Conservation (phyloP, 257 asterid genomes). For the Gentiana macrophylla region DNA sequence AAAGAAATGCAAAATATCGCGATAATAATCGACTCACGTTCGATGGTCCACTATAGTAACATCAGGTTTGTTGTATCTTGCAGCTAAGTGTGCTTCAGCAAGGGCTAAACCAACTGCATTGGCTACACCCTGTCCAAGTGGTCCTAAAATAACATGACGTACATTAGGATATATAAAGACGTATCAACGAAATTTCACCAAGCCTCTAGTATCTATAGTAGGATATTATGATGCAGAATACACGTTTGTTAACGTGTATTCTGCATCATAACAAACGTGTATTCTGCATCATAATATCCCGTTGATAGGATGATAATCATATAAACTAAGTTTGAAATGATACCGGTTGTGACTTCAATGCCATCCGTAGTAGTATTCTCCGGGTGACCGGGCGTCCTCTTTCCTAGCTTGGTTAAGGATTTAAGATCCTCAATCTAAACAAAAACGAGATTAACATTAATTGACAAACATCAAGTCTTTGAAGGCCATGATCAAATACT, state of each 20-base stretch:
- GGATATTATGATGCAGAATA: too few relatives aligned
- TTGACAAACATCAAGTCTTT: too few relatives aligned
- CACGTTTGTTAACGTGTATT: not conserved
- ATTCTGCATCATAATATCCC: not conserved
- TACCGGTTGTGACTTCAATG: conserved; percentile 54
- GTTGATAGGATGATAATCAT: not conserved
- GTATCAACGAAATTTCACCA: not conserved
- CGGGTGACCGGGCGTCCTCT: conserved; percentile 45
- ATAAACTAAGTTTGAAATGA: not conserved
- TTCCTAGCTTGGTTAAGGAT: conserved; percentile 31
- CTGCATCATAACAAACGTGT: not conserved
- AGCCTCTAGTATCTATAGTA: too few relatives aligned
- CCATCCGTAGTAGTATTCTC: conserved; percentile 39
- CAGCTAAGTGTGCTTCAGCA: conserved; percentile 48
- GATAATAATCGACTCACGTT: conserved; percentile 20
- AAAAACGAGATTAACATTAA: not conserved
- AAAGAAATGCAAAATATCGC: too few relatives aligned
- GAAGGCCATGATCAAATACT: too few relatives aligned
- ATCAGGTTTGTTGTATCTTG: conserved; percentile 46
- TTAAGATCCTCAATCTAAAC: conserved; percentile 36
- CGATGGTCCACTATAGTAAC: conserved; percentile 34
- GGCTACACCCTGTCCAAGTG: conserved; percentile 54
- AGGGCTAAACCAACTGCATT: conserved; percentile 58
- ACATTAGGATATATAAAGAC: not conserved
- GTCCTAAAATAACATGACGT: conserved; percentile 22